These are phyloP conservation scores for Mycena polygramma DNA, from an alignment of 768 basidiomycete species.

Conservation along the genomic window DNA sequence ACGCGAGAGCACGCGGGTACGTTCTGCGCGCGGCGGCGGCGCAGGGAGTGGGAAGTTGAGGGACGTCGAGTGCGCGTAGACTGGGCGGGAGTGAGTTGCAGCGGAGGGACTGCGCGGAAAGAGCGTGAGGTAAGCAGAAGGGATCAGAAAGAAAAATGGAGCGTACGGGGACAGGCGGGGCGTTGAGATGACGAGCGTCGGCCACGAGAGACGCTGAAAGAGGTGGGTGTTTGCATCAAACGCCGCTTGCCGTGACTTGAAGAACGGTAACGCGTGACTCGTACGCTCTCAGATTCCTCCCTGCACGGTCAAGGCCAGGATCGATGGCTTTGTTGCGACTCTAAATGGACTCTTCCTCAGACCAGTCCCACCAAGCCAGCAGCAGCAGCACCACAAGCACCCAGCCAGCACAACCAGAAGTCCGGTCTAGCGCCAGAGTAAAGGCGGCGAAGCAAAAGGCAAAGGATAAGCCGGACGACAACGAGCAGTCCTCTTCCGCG, in stretches of 20 bases:
- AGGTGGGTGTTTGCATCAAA: too few species aligned
- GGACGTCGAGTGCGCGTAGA: not conserved
- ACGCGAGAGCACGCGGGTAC: too few species aligned
- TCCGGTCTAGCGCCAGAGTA: constrained; percentile 83
- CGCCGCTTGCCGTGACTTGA: constrained; percentile 4
- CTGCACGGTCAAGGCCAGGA: constrained; percentile 45
- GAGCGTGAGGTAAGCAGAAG: too few species aligned
- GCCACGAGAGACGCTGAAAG: too few species aligned
- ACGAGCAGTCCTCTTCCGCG: constrained; percentile 58
- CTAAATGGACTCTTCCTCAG: constrained; percentile 94
- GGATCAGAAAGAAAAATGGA: too few species aligned
- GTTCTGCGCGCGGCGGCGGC: too few species aligned
- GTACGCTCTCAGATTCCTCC: constrained; percentile 14
- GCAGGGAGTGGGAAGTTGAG: too few species aligned
- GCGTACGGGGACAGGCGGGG: too few species aligned
- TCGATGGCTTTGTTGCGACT: constrained; percentile 91
- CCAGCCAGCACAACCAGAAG: constrained; percentile 56
- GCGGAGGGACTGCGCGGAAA: too few species aligned
- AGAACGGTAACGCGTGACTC: constrained; percentile 26
- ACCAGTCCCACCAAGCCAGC: constrained; percentile 78
- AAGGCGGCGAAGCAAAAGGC: constrained; percentile 82
- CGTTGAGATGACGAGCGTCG: too few species aligned
- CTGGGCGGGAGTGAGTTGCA: too few species aligned
- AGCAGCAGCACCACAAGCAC: constrained; percentile 70
- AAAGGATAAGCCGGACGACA: constrained; percentile 65